Conservation (phyloP, 1,284 basidiomycete species). For the Agroathelia rolfsii region DNA sequence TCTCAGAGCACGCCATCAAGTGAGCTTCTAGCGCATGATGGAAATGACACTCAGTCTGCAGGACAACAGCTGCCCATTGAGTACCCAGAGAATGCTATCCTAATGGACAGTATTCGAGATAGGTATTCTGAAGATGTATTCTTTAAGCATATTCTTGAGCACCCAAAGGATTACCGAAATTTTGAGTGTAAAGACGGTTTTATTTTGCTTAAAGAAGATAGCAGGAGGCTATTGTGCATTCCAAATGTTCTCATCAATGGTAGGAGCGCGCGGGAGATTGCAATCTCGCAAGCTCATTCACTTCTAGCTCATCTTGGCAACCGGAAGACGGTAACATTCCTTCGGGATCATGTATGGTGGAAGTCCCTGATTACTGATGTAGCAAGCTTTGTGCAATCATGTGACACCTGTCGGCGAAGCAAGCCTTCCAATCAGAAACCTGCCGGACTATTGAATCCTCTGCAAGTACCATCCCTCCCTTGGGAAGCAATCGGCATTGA, state of each 20-base stretch:
- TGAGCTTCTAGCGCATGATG: too few relatives aligned
- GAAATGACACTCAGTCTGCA: too few relatives aligned
- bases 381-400: slow-evolving; percentile 19
- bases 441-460: slow-evolving; percentile 18
- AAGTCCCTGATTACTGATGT: slow-evolving; percentile 10
- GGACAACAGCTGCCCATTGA: too few relatives aligned
- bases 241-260: slow-evolving; percentile 17
- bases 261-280: slow-evolving; percentile 12
- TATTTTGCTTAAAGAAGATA: slow-evolving; percentile 10
- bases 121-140: slow-evolving; percentile 8
- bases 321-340: slow-evolving; percentile 17
- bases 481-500: slow-evolving; percentile 27
- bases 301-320: slow-evolving; percentile 18
- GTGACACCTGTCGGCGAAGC: slow-evolving; percentile 18
- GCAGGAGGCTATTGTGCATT: slow-evolving; percentile 14
- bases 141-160: slow-evolving; percentile 2
- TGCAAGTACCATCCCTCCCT: slow-evolving; percentile 18
- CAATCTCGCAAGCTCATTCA: slow-evolving; percentile 17
- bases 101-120: slow-evolving; percentile 8
- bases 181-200: slow-evolving; percentile 15
- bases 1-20: too few relatives aligned
- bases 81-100: too few relatives aligned
- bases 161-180: slow-evolving; percentile 11
- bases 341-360: slow-evolving; percentile 9
- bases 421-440: slow-evolving; percentile 15